Evolutionary conservation across 1,139 yeast genomes (phyloP).

Genomic region (Diutina sp.): DNA sequence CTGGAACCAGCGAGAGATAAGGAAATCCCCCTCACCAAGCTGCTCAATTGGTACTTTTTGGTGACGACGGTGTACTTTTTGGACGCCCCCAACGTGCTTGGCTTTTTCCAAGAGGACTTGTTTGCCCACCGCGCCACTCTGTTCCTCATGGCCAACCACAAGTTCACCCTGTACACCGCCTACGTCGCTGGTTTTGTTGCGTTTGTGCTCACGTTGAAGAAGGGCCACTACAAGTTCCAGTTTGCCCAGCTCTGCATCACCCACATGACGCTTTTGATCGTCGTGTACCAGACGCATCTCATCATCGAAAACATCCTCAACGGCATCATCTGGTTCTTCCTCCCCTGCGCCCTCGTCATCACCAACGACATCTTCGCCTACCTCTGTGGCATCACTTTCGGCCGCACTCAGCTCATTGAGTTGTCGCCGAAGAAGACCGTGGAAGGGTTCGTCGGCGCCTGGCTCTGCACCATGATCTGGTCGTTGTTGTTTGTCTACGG

Average conservation of each 20-base stretch:
- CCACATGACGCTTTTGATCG: constrained; percentile 83
- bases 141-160: constrained; percentile 52
- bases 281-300: constrained; percentile 89
- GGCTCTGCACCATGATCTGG: constrained; percentile 81
- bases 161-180: constrained; percentile 69
- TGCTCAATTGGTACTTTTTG: constrained; percentile 83
- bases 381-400: constrained; percentile 93
- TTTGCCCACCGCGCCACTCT: neutral
- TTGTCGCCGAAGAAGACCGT: constrained; percentile 95
- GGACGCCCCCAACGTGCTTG: constrained; percentile 46
- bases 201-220: constrained; percentile 81
- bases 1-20: constrained; percentile 76
- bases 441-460: constrained; percentile 96
- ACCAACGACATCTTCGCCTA: constrained; percentile 95
- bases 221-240: constrained; percentile 83
- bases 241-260: constrained; percentile 90
- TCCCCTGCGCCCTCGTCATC: constrained; percentile 86
- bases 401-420: constrained; percentile 81
- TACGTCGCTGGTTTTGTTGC: constrained; percentile 83
- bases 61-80: constrained; percentile 76
- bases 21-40: constrained; percentile 68
- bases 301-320: constrained; percentile 80
- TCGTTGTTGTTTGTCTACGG: constrained; percentile 56
- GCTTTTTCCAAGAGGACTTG: constrained; percentile 7
- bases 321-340: constrained; percentile 89